Base-by-base conservation (phyloP, 2,329 filamentous ascomycete genomes). In the Mycosphaerella arachidis region DNA sequence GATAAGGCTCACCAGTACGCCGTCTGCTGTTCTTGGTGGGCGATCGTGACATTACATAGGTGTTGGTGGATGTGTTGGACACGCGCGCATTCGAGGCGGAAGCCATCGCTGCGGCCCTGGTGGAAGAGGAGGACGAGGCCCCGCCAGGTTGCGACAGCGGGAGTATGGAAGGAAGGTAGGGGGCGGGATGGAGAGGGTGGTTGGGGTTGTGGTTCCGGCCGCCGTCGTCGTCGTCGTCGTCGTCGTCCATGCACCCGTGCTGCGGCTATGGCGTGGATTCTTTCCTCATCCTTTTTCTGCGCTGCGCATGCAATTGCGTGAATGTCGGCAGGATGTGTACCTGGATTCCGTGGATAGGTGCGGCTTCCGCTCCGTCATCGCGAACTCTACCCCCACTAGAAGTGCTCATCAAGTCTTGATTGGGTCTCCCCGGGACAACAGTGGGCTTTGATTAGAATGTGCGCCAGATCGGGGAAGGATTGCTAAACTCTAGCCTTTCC, bases 1-100 rank as follows among this genome's bases (percentile, higher is more conserved):
- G 87, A 76, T 96, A 95, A 65, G 86, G 86, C 72, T 95, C 91
- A 58, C 81, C 81, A 61, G 82, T 82, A 20, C 82, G 79, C 61
- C 68, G 68, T 59, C 78, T 75, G 59, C 84, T 82, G 68, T 82
- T 83, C 73, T 89, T 90, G 60, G 86, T 80, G 13, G 92, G 91
- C 63, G 89, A 92, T 71, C 91, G 90, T 18, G 91, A 88, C 90
- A 97, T 94, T 71, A 96, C 86, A 78, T 93, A 96, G 27, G 92
- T 92, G 72, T 90, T 90, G 76, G 84, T 87, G 13, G 72, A 74
- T 64, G 69, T 68, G 59, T 58, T 66, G 27, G 69, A 71, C 53
- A 67, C 63, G 31, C 69, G 71, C 66, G 73, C 74, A 18, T 50
- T 54, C 20, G 58, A 31, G 50, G 58, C 57, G 37, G 66, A 60